Evolutionary conservation across 257 asterid genomes (phyloP).

Genomic region (Leonotis leonurus): DNA sequence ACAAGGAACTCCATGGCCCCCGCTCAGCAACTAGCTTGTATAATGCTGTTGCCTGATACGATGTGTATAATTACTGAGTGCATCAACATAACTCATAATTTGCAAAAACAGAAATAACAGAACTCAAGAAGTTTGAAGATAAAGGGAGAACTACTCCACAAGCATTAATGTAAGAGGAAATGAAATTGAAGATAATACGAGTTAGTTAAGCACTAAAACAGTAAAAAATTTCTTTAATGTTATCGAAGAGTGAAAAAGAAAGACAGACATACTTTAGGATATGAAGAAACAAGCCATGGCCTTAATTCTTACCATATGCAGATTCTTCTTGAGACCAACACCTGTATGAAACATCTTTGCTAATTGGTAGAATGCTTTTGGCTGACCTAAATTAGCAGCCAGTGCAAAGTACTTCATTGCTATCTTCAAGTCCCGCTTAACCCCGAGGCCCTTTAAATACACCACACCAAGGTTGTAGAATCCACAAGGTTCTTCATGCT

Average conservation of each 20-base stretch:
- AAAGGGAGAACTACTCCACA: not conserved
- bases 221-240: constrained; percentile 2
- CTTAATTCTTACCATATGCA: constrained; percentile 61
- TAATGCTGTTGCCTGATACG: constrained; percentile 75
- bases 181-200: not conserved
- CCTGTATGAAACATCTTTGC: constrained; percentile 98
- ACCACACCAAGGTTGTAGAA: constrained; percentile 93
- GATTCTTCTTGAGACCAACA: constrained; percentile 83
- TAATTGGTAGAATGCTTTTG: constrained; percentile 92
- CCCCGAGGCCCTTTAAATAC: constrained; percentile 82
- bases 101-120: not conserved
- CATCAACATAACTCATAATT: not conserved
- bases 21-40: constrained; percentile 94
- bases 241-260: not conserved
- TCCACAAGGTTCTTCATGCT: constrained; percentile 84
- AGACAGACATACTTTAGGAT: not conserved
- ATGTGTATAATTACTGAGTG: constrained; percentile 4
- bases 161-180: not conserved
- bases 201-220: not conserved
- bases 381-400: constrained; percentile 88
- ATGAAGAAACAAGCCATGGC: not conserved
- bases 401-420: constrained; percentile 58
- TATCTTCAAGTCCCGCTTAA: constrained; percentile 72
- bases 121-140: not conserved
- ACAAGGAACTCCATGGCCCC: constrained; percentile 99